Conservation (phyloP, 2,329 filamentous ascomycete species). For the Claviceps sp. region DNA sequence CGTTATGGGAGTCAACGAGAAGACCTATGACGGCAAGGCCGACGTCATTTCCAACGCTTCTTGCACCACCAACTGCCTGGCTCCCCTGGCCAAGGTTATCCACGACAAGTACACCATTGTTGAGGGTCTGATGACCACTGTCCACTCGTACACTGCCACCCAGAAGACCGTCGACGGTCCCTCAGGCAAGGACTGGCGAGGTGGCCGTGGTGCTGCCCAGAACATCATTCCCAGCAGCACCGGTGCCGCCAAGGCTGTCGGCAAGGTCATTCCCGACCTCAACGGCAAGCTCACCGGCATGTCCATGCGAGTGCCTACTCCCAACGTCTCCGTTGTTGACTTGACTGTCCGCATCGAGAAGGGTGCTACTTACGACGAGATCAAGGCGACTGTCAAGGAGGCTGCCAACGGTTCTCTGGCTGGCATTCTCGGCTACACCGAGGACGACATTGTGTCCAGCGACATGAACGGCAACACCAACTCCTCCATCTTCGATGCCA, state of each 20-base stretch:
- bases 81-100: slow-evolving; percentile 97
- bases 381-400: slow-evolving; percentile 85
- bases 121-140: slow-evolving; percentile 99
- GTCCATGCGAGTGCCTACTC: slow-evolving; percentile 96
- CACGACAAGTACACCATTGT: slow-evolving; percentile 96
- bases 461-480: slow-evolving; percentile 85
- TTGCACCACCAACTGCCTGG: slow-evolving; percentile 99
- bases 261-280: slow-evolving; percentile 95
- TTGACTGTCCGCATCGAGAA: slow-evolving; percentile 91
- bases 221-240: slow-evolving; percentile 99
- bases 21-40: slow-evolving; percentile 80
- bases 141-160: slow-evolving; percentile 99
- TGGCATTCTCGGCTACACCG: slow-evolving; percentile 87
- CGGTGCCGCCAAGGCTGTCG: slow-evolving; percentile 98
- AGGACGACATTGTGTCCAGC: slow-evolving; percentile 90
- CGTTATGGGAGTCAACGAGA: slow-evolving; percentile 98
- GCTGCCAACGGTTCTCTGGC: slow-evolving; percentile 74
- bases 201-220: slow-evolving; percentile 95
- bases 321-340: slow-evolving; percentile 99
- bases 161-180: slow-evolving; percentile 99
- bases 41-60: slow-evolving; percentile 97
- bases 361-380: slow-evolving; percentile 73
- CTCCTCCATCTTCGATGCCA: slow-evolving; percentile 98
- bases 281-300: slow-evolving; percentile 99
- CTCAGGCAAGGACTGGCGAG: slow-evolving; percentile 97